A percentile compares a stretch with the other conserved stretches of the same genome.
Conservation (phyloP, 371 early-diverging fungal species). For the Zopfochytrium polystomum region DNA sequence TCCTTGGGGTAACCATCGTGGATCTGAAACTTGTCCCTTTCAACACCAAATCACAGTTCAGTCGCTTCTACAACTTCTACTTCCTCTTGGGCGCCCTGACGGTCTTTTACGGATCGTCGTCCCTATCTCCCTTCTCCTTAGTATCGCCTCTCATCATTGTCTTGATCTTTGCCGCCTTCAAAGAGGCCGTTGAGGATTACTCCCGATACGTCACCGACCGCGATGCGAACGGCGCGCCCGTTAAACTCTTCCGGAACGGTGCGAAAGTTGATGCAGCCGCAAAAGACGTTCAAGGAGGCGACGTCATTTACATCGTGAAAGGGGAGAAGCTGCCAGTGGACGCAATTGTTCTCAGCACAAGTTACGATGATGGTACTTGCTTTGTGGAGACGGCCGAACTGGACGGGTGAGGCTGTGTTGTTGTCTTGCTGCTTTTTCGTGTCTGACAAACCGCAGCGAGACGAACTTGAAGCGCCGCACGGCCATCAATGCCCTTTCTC, state of each 20-base stretch:
- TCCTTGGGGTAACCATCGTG: neutral
- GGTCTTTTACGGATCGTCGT: constrained; percentile 31
- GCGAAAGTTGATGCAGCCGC: constrained; percentile 24
- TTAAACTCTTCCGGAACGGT: constrained; percentile 33
- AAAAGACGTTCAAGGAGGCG: constrained; percentile 53
- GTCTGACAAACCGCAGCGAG: constrained; percentile 40
- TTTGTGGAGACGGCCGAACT: constrained; percentile 69
- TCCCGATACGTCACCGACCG: constrained; percentile 54
- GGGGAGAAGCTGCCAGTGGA: constrained; percentile 63
- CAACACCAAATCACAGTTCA: constrained; percentile 37
- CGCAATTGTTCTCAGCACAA: constrained; percentile 50
- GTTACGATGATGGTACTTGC: constrained; percentile 50
- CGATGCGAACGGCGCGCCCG: constrained; percentile 36
- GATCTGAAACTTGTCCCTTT: neutral
- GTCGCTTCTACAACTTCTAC: constrained; percentile 65
- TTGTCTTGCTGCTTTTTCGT: constrained; percentile 1
- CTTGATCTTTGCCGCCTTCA: constrained; percentile 58
- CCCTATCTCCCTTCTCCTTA: constrained; percentile 40
- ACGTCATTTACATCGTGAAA: constrained; percentile 49
- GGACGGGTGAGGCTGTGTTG: constrained; percentile 51
- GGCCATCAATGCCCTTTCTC: constrained; percentile 29
- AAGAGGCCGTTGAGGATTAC: constrained; percentile 67
- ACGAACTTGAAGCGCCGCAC: constrained; percentile 56
- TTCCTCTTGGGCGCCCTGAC: constrained; percentile 56
- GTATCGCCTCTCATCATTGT: constrained; percentile 59